Evolutionary conservation across 495 filamentous ascomycete species (phyloP), one percentile per base, ranked within the genome.

Genomic region (Cercophora newfieldiana): DNA sequence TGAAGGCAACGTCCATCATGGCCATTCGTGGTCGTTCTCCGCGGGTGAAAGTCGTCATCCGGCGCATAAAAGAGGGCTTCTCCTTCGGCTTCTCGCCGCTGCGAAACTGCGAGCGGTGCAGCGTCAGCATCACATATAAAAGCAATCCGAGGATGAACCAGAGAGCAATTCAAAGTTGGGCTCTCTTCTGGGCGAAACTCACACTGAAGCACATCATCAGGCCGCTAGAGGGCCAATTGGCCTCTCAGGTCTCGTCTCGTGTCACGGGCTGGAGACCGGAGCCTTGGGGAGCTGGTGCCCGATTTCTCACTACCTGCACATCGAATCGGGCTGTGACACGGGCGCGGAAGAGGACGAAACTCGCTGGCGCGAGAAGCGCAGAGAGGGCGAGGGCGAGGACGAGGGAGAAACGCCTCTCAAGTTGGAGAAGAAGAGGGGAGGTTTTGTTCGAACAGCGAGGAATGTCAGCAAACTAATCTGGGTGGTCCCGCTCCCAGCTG

Each of bases 11-110:
- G 33, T 66, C 60, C 22, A 69, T 51, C 61, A 74, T 61, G 28
- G 67, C 71, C 22, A 62, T 51, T 25, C 65, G 63, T 10, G 69
- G 66, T 8, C 70, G 63, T n/a, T 56, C 59, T 30, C 67, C 72
- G 50, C 66, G 61, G 59, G 62, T 61, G 28, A 76, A 67, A 22
- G 72, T 72, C 7, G 74, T 69, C 69, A 75, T 72, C 44, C 74
- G 59, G 37, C 73, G 74, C 7, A 73, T 67, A 59, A 77, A 75
- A 31, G 59, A 65, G 7, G 67, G 44, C 67, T 69, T 70, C 24
- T 68, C 48, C 56, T 72, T 66, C 29, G 58, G 47, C 64, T 62
- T 57, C 24, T 71, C 59, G 51, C 51, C 59, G 51, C 51, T 49
- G 24, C 63, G 66, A 22, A 72, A 62, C 72, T 74, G 59, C 4